Evolutionary conservation across 2,329 filamentous ascomycete genomes (phyloP).

Genomic region (Aspergillus ustus): DNA sequence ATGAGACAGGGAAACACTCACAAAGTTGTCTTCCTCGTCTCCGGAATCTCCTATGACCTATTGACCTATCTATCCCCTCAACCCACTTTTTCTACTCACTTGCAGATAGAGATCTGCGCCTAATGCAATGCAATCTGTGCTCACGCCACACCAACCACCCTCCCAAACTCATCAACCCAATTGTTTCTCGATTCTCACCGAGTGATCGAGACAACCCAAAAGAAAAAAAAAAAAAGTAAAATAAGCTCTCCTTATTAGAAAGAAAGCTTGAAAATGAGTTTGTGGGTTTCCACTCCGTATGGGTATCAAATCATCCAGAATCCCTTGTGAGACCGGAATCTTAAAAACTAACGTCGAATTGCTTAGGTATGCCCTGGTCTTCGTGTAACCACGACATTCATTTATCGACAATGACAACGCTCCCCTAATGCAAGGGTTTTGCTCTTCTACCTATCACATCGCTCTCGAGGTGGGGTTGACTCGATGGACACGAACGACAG

Average conservation of each 20-base stretch:
- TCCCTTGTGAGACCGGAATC: not conserved
- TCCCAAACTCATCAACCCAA: constrained; percentile 1
- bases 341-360: not conserved
- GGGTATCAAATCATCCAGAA: not conserved
- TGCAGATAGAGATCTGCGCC: constrained; percentile 19
- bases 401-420: not conserved
- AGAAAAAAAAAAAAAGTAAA: not conserved
- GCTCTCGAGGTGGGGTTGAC: not conserved
- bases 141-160: constrained; percentile 7
- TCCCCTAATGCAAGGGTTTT: not conserved
- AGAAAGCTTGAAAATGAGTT: not conserved
- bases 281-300: not conserved
- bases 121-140: constrained; percentile 20
- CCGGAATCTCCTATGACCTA: not conserved
- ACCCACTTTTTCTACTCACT: constrained; percentile 6
- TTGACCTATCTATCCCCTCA: constrained; percentile 1
- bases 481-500: not conserved
- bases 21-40: not conserved
- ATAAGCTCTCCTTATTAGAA: no score
- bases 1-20: not conserved
- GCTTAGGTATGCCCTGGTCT: not conserved
- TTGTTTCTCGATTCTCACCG: not conserved
- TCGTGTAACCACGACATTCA: not conserved
- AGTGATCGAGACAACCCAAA: not conserved
- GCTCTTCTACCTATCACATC: not conserved